A percentile compares a stretch with the other conserved stretches of the same genome.
phyloP scores from a whole-genome alignment of 1,139 yeast genomes.

The Scheffersomyces stambukii region DNA sequence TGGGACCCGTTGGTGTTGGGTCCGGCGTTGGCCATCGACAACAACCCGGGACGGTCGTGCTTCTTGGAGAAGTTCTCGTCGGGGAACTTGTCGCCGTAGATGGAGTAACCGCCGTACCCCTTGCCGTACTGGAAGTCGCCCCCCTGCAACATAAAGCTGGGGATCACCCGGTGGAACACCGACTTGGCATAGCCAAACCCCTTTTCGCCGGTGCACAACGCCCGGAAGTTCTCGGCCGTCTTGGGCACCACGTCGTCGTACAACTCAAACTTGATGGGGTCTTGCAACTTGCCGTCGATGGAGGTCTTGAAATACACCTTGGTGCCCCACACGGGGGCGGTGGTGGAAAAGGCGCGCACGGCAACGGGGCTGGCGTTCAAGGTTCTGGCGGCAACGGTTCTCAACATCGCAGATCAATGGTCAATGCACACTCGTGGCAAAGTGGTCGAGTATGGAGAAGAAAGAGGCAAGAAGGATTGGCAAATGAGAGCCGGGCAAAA shows the following conservation, averaged over 20 bases:
- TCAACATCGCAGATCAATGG: background rate
- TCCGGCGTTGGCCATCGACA: conserved; percentile 43
- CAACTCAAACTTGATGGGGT: conserved; percentile 46
- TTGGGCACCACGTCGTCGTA: conserved; percentile 91
- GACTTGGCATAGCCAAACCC: conserved; percentile 76
- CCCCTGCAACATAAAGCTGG: conserved; percentile 43
- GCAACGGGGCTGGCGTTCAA: conserved; percentile 1
- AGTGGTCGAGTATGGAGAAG: too few species aligned
- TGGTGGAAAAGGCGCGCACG: conserved; percentile 28
- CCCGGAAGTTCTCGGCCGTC: conserved; percentile 95
- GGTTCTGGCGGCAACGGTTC: background rate
- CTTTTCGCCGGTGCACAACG: conserved; percentile 90
- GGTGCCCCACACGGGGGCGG: conserved; percentile 28
- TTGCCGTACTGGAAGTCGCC: conserved; percentile 40
- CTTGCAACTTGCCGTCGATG: conserved; percentile 28
- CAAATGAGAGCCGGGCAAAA: background rate
- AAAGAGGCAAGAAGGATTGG: background rate
- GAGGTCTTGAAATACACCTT: conserved; percentile 36
- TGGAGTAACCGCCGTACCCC: conserved; percentile 40
- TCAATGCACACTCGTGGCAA: background rate
- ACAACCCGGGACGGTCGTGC: conserved; percentile 35
- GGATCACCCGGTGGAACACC: conserved; percentile 44
- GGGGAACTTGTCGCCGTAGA: conserved; percentile 33
- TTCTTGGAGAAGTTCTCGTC: conserved; percentile 35
- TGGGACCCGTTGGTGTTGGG: conserved; percentile 43